Conservation (phyloP, 164 flowering plant genomes). For the Chimonanthus salicifolius region DNA sequence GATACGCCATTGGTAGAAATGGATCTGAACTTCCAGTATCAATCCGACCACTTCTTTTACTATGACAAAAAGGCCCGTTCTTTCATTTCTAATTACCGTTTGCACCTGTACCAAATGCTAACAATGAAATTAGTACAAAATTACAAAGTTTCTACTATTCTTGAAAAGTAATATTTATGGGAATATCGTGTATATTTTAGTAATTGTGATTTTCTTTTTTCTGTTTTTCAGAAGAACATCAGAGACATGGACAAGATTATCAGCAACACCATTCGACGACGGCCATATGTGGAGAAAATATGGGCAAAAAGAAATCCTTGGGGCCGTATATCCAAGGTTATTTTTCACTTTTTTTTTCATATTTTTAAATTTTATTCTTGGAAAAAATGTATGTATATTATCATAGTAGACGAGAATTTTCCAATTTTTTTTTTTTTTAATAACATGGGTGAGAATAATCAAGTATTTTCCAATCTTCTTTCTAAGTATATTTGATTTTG, state of each 20-base stretch:
- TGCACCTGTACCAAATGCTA: neutral
- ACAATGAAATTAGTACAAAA: neutral
- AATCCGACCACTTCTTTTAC: too few relatives aligned
- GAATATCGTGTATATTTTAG: neutral
- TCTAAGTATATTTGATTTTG: too few relatives aligned
- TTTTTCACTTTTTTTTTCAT: neutral
- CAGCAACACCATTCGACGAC: conserved; percentile 24
- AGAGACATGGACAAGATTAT: neutral
- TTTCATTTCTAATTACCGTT: neutral
- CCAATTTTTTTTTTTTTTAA: too few relatives aligned
- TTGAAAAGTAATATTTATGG: neutral
- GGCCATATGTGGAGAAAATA: conserved; percentile 47
- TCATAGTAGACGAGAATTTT: too few relatives aligned
- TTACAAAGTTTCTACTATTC: neutral
- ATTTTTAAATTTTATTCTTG: neutral
- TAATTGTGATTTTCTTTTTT: neutral
- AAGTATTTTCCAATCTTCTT: too few relatives aligned
- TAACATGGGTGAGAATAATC: too few relatives aligned
- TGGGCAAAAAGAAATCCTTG: conserved; percentile 34
- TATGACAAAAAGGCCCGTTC: too few relatives aligned
- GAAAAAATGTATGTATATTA: neutral
- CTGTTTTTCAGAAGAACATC: conserved; percentile 4
- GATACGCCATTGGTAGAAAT: too few relatives aligned
- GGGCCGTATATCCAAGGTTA: conserved; percentile 50
- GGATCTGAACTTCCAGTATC: too few relatives aligned